Base-by-base conservation (phyloP, 495 filamentous ascomycete genomes). In the Neurospora sp. region DNA sequence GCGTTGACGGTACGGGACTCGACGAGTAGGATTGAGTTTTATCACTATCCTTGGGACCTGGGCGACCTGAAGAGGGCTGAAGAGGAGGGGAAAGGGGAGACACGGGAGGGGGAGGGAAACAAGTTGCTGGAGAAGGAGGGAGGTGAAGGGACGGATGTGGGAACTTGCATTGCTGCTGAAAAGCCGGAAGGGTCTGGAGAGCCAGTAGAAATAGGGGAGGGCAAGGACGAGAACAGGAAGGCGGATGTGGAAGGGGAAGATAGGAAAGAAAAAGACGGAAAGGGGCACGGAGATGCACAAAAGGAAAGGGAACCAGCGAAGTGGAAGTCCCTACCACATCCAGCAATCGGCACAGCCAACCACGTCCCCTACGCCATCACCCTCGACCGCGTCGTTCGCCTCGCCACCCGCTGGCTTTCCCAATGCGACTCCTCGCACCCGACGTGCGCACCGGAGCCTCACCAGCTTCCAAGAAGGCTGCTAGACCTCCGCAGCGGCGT, bases 11-110 rank as follows among this genome's bases (percentile, higher is more conserved):
- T 75, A 0, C 22, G 74, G 7, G 71, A 75, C 27, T 40, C 41
- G 31, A 70, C 72, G 7, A 65, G 71, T 1, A 45, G 74, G 27
- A 73, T 75, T n/a, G 74, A 75, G 68, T 69, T 73, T 41, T 75
- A 75, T 45, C 69, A 48, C 22, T 39, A 68, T 31, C 22, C 27
- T 2, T 31, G 41, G 69, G 42, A 68, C 3, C 9, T 61, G 53
- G 53, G 31, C 1, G 22, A 61, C 5, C 2, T 61, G 53, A 20
- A 31, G 5, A 61, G 12, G 22, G 53, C 22, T 0, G 12, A 8
- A 61, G 12, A 61, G 53, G 10, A 16, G 10, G 20, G 5, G 3
- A 31, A 14, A 20, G n/a, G 9, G n/a, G n/a, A 1, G 8, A 48
- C 2, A 2, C 5, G 17, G 42, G n/a, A 9, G 44, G 6, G n/a